Base-by-base conservation (phyloP, 2,329 filamentous ascomycete species). In the Botrytis fragariae region DNA sequence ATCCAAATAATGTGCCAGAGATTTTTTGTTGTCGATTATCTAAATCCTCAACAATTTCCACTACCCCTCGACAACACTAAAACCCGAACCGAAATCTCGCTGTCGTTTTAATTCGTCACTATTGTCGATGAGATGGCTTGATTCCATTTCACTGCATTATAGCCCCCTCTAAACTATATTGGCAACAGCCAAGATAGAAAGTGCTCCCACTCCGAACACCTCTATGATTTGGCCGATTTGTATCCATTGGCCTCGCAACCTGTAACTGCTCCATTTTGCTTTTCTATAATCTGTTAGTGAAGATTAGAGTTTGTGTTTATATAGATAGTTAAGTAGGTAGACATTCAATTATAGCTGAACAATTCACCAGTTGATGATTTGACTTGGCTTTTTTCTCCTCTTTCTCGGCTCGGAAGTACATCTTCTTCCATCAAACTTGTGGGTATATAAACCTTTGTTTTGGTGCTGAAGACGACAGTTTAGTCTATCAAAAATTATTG, bases 271-370 rank as follows among this genome's bases (percentile, higher is more conserved):
- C 35, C 5, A 37, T 37, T 37, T 37, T n/a, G n/a, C n/a, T n/a
- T n/a, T n/a, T n/a, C n/a, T n/a, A n/a, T n/a, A 42, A 42, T 18
- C 16, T 42, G 42, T 42, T 4, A 2, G 42, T 44, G 2, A 44
- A n/a, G 25, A 51, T 51, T 5, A 7, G 48, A 51, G 48, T n/a
- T 16, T n/a, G n/a, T 51, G 48, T n/a, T 16, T n/a, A 51, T 51
- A 10, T 48, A 48, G 20, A 3, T n/a, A 51, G 22, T 0, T 51
- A n/a, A 1, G 9, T 48, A 48, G 22, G 22, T 25, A 48, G 44
- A 1, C 2, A 25, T 0, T 6, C 3, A 2, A 51, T n/a, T 22
- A n/a, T 14, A n/a, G 25, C 25, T n/a, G 10, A 25, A 0, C 4
- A 25, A 51, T 51, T n/a, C 25, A n/a, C 48, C n/a, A n/a, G 12